These are phyloP conservation scores for Periconia digitata DNA, from an alignment of 2,329 filamentous ascomycete species.

Conservation along the genomic window DNA sequence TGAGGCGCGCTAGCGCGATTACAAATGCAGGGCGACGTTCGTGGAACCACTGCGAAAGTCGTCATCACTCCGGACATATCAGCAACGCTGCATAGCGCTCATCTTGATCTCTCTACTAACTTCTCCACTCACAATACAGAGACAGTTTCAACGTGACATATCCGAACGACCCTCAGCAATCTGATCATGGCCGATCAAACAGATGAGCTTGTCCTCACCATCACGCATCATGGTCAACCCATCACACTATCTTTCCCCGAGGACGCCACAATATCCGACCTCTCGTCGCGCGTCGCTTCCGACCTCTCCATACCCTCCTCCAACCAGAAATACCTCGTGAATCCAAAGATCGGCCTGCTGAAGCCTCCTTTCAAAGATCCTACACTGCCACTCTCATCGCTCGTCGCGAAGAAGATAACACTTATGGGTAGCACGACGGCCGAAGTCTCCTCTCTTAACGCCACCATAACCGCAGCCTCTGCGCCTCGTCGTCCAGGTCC, in stretches of 20 bases:
- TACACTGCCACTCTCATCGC: conserved; percentile 50
- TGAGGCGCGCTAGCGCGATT: conserved; percentile 21
- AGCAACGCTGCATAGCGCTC: conserved; percentile 20
- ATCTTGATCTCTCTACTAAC: conserved; percentile 34
- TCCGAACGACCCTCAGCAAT: neutral
- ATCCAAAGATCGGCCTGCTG: conserved; percentile 65
- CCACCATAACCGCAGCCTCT: conserved; percentile 41
- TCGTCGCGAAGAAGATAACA: conserved; percentile 62
- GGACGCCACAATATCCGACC: conserved; percentile 57
- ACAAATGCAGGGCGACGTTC: conserved; percentile 36
- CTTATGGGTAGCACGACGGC: conserved; percentile 65
- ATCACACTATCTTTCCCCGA: conserved; percentile 52
- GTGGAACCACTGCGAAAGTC: conserved; percentile 42
- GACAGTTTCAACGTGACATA: neutral
- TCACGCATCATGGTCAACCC: conserved; percentile 58
- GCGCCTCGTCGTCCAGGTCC: conserved; percentile 43
- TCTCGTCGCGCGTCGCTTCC: conserved; percentile 60
- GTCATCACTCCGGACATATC: conserved; percentile 17
- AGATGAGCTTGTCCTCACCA: conserved; percentile 43
- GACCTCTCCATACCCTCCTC: conserved; percentile 60
- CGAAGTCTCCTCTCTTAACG: conserved; percentile 60
- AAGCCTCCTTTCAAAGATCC: conserved; percentile 66
- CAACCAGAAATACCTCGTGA: conserved; percentile 69
- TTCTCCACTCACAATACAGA: conserved; percentile 16
- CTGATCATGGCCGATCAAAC: conserved; percentile 2